Evolutionary conservation across 768 basidiomycete genomes (phyloP).

Genomic region (Dioszegia aurantiaca): DNA sequence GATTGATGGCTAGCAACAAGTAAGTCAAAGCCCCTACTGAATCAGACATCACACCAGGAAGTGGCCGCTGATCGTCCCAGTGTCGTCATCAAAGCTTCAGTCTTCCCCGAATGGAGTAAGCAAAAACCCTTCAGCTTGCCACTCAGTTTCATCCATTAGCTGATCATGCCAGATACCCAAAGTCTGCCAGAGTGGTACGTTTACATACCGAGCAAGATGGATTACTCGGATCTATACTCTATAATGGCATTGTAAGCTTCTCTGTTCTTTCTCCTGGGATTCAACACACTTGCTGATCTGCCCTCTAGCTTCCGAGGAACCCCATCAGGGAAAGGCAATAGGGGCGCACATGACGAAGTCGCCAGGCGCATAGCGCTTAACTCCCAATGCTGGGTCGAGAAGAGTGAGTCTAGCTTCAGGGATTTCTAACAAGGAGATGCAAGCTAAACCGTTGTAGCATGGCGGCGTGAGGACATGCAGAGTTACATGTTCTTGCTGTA

Average conservation of each 20-base stretch:
- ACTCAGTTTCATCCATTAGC: too few species aligned
- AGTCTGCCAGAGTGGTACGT: conserved; percentile 53
- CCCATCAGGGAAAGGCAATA: conserved; percentile 38
- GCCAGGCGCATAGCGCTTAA: conserved; percentile 53
- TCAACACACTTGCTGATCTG: neutral
- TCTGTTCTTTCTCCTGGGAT: too few species aligned
- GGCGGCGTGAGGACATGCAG: conserved; percentile 50
- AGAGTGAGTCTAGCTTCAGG: conserved; percentile 32
- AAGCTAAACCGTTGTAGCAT: conserved; percentile 27
- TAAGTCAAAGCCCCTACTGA: conserved; percentile 28
- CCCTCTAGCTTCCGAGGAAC: conserved; percentile 51
- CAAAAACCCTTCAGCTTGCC: neutral
- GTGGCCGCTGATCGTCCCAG: conserved; percentile 22
- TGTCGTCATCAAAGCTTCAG: conserved; percentile 53
- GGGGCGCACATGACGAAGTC: conserved; percentile 49
- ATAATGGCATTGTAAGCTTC: conserved; percentile 52
- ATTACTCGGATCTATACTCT: conserved; percentile 52
- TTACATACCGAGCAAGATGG: conserved; percentile 53
- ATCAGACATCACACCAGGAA: neutral
- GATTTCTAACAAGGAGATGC: too few species aligned
- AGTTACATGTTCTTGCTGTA: conserved; percentile 53
- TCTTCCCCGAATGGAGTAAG: conserved; percentile 54
- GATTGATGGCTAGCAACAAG: conserved; percentile 53
- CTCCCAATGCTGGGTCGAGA: conserved; percentile 54
- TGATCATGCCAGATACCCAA: conserved; percentile 53